Evolutionary conservation across 148 eudicot genomes (phyloP).

Genomic region (Cornus suecica): DNA sequence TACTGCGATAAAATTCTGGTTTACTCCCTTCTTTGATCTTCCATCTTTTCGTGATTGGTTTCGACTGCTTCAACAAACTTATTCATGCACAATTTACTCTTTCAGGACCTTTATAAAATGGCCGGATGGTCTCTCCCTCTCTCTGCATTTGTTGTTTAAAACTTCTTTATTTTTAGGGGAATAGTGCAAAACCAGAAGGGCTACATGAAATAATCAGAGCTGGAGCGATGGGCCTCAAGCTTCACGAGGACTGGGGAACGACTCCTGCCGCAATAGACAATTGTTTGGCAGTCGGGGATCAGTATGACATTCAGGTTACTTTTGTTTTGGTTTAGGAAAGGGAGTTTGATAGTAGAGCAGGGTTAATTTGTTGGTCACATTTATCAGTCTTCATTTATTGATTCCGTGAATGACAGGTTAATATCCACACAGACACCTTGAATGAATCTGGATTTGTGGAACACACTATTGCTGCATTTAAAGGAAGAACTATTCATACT

Average conservation of each 20-base stretch:
- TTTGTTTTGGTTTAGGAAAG: constrained; percentile 2
- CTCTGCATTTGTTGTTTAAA: constrained; percentile 1
- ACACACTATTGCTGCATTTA: constrained; percentile 86
- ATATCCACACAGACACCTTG: constrained; percentile 94
- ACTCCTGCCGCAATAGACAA: constrained; percentile 94
- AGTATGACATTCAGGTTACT: constrained; percentile 81
- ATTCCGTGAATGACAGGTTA: constrained; percentile 49
- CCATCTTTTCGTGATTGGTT: too few relatives aligned
- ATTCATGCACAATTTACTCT: not conserved
- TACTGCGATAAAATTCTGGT: too few relatives aligned
- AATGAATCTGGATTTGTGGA: constrained; percentile 99
- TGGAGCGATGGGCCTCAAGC: constrained; percentile 98
- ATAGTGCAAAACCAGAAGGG: constrained; percentile 77
- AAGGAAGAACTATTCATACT: constrained; percentile 86
- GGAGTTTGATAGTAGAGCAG: too few relatives aligned
- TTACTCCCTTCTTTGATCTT: too few relatives aligned
- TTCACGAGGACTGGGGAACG: constrained; percentile 98
- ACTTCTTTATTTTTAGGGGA: constrained; percentile 53
- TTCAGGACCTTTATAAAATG: not conserved
- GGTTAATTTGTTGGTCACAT: not conserved
- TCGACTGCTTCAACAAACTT: too few relatives aligned
- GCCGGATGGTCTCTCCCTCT: not conserved
- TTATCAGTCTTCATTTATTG: not conserved
- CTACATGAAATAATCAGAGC: constrained; percentile 83
- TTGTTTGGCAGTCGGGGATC: constrained; percentile 79